phyloP scores from a whole-genome alignment of 2,329 filamentous ascomycete genomes.

The Aspergillus sp. region DNA sequence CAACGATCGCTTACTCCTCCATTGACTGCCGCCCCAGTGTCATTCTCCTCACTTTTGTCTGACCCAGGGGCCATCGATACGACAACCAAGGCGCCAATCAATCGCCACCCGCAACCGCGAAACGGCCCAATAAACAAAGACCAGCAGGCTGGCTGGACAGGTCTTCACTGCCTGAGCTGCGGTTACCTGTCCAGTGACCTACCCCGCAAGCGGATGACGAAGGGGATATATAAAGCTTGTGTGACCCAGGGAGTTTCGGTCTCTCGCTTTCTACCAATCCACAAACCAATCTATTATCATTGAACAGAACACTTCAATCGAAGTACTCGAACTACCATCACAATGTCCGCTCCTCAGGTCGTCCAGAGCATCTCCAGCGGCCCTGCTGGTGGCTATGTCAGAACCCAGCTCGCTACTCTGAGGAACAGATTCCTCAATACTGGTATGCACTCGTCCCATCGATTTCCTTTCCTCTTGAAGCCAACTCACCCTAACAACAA shows the following conservation, averaged over 20 bases:
- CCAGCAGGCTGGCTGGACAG: slow-evolving; percentile 5
- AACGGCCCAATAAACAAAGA: slow-evolving; percentile 8
- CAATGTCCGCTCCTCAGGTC: slow-evolving; percentile 24
- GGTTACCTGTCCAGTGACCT: slow-evolving; percentile 18
- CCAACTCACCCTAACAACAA: neutral
- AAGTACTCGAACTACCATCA: neutral
- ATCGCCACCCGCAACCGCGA: slow-evolving; percentile 11
- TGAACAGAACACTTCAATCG: neutral
- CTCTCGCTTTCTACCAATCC: neutral
- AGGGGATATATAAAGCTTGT: slow-evolving; percentile 20
- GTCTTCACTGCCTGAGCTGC: slow-evolving; percentile 8
- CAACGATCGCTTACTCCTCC: neutral
- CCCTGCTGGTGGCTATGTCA: slow-evolving; percentile 16
- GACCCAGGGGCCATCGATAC: neutral
- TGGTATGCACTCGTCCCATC: slow-evolving; percentile 14
- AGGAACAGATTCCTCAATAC: slow-evolving; percentile 21
- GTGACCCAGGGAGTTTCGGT: neutral
- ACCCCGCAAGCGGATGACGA: slow-evolving; percentile 22
- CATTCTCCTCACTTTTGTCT: neutral
- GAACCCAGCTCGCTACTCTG: slow-evolving; percentile 19
- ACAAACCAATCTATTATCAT: neutral
- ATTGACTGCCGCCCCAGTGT: neutral
- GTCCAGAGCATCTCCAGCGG: slow-evolving; percentile 21
- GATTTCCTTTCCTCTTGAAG: neutral
- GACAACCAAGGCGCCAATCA: slow-evolving; percentile 9